Evolutionary conservation across 1,284 basidiomycete genomes (phyloP), one percentile per base, ranked within the genome.

Genomic region (Malassezia brasiliensis): DNA sequence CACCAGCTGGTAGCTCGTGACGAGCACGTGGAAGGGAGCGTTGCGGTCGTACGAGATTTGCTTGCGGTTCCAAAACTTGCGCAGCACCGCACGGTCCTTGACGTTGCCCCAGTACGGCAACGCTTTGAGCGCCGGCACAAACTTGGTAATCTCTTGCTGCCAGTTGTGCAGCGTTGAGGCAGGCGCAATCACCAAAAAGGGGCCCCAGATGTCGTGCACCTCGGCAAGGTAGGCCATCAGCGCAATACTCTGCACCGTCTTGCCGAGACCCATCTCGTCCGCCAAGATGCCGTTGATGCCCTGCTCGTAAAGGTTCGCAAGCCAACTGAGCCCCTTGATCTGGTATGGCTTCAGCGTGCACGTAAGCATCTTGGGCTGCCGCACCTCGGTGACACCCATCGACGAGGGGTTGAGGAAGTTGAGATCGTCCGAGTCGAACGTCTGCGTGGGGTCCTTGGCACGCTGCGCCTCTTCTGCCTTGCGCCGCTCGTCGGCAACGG

Each of bases 391-490:
- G 52, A 82, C 86, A 38, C 72, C 72, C 67, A 94, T 79, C n/a
- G 90, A 88, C 3, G 89, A 88, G 2, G 94, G 94, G 73, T 99
- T 98, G 77, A 96, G 89, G 83, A 99, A 98, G 78, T 98, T 96
- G 53, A 98, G 83, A 75, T 98, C 93, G 71, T 98, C 93, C 37
- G 87, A 68, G 45, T 73, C 71, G 58, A 74, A 72, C 65, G 22
- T 63, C 49, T 12, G 19, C 30, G 65, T 65, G 60, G 66, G 66
- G 62, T 63, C 69, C 10, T 71, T 55, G 3, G 14, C 25, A 9
- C 15, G 15, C 15, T 71, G 63, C 59, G 64, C 64, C 44, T 68
- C 66, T 19, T 63, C 61, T 47, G 62, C 65, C 40, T 56, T 58
- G 60, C 54, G 66, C 32, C 86, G 81, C 54, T 89, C 86, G 51